Evolutionary conservation across 2,329 filamentous ascomycete species (phyloP).

Genomic region (Orbilia brochopaga): DNA sequence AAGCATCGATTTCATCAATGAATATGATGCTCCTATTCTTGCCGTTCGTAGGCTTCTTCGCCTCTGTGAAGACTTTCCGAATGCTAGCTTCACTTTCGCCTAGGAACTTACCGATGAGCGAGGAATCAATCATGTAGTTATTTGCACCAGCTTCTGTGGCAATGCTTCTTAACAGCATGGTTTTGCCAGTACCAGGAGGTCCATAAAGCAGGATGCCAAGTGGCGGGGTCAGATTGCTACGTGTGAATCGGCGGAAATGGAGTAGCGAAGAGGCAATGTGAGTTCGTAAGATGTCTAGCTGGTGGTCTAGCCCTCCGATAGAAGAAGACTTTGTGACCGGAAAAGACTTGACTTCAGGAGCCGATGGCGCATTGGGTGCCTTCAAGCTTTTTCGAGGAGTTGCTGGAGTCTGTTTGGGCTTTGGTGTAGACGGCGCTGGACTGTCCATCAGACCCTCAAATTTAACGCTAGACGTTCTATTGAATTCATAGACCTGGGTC

Average conservation of each 20-base stretch:
- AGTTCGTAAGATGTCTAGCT: constrained; percentile 51
- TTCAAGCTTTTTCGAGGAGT: constrained; percentile 22
- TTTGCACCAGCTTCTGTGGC: constrained; percentile 53
- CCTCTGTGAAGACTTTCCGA: constrained; percentile 54
- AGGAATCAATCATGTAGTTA: constrained; percentile 53
- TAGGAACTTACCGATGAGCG: constrained; percentile 55
- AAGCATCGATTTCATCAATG: constrained; percentile 54
- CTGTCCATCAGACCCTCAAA: constrained; percentile 42
- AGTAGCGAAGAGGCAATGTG: constrained; percentile 53
- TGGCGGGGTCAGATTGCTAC: constrained; percentile 53
- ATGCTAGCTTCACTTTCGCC: constrained; percentile 55
- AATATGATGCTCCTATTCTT: constrained; percentile 55
- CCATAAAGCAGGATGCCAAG: constrained; percentile 55
- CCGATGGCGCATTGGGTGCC: constrained; percentile 9
- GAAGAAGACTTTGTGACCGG: constrained; percentile 51
- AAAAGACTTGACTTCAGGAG: constrained; percentile 33
- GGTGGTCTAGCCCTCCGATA: constrained; percentile 53
- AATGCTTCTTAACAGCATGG: constrained; percentile 54
- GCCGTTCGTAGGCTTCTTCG: constrained; percentile 44
- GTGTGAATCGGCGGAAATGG: constrained; percentile 53
- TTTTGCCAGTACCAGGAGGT: constrained; percentile 55
- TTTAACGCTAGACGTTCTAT: constrained; percentile 40
- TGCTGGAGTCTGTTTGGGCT: constrained; percentile 28
- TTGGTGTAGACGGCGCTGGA: constrained; percentile 24
- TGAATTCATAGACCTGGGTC: constrained; percentile 31